A percentile compares a stretch with the other conserved stretches of the same genome.
phyloP scores from a whole-genome alignment of 2,329 filamentous ascomycete genomes.

The Clonostachys rhizophaga region DNA sequence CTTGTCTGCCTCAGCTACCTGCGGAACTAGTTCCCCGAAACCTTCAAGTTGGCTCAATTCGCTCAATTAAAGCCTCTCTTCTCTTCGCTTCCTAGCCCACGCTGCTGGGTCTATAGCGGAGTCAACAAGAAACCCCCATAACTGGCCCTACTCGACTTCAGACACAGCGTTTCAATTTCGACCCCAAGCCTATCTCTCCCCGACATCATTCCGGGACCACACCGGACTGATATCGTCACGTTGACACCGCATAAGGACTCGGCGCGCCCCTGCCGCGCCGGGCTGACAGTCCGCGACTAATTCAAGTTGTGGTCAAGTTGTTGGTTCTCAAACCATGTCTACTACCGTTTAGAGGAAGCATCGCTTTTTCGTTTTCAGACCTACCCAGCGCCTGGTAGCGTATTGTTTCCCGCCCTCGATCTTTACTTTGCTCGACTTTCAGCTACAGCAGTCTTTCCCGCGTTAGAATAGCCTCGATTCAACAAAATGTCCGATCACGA shows the following conservation, averaged over 20 bases:
- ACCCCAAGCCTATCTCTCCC: not conserved
- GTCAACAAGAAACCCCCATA: conserved; percentile 98
- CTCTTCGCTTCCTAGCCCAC: conserved; percentile 86
- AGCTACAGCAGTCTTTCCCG: not conserved
- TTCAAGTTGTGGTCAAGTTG: no score
- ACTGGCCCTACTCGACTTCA: conserved; percentile 39
- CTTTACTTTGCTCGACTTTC: not conserved
- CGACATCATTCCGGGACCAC: conserved; percentile 5
- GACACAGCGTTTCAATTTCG: conserved; percentile 6
- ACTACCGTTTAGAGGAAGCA: not conserved
- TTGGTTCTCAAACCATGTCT: not conserved
- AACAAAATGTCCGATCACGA: not conserved
- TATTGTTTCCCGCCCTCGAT: no score
- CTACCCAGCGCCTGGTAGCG: no score
- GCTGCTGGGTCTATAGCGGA: conserved; percentile 92
- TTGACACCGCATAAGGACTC: conserved; percentile 14
- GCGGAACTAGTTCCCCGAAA: conserved; percentile 21
- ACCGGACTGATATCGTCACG: conserved; percentile 5
- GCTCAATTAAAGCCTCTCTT: conserved; percentile 65
- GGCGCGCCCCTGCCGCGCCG: conserved; percentile 29
- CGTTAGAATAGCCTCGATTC: not conserved
- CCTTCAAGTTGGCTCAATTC: conserved; percentile 93
- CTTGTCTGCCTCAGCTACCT: no score
- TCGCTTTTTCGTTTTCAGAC: not conserved
- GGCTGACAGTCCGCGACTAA: no score